Percentiles rank a stretch among this genome's conserved stretches.
Evolutionary conservation across 108 stramenopile species (phyloP).

Genomic region (Skeletonema costatum): DNA sequence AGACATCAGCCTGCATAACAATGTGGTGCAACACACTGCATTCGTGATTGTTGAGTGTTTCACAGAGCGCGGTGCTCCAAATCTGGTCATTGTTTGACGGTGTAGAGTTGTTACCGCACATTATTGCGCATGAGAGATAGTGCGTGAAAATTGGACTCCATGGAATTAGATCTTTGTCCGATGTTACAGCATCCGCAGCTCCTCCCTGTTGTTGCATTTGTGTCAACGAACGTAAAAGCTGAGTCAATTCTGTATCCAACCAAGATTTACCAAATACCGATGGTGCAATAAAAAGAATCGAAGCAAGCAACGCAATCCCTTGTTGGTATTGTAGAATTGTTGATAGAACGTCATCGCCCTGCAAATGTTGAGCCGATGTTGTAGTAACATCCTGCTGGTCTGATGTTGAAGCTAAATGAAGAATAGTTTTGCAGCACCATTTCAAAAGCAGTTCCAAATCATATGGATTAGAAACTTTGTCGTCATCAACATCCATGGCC

Average conservation of each 20-base stretch:
- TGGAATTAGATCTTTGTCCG: background rate
- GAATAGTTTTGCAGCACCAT: constrained; percentile 28
- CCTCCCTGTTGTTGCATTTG: background rate
- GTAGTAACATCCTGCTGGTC: background rate
- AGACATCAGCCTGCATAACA: constrained; percentile 5
- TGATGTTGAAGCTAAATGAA: constrained; percentile 20
- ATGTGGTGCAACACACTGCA: constrained; percentile 21
- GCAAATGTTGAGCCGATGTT: background rate
- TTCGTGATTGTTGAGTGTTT: constrained; percentile 26
- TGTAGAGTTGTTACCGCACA: background rate
- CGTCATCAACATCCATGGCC: constrained; percentile 21
- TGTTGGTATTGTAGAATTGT: constrained; percentile 26
- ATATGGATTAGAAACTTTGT: background rate
- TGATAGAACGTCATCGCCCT: background rate
- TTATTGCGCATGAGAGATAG: constrained; percentile 11
- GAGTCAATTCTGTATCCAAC: constrained; percentile 18
- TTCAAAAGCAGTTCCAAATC: constrained; percentile 23
- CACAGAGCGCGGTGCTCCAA: constrained; percentile 12
- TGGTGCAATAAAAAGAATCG: constrained; percentile 21
- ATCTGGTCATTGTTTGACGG: background rate
- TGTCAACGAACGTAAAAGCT: constrained; percentile 12
- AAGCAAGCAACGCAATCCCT: constrained; percentile 34
- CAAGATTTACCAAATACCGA: background rate
- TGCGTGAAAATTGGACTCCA: constrained; percentile 18
- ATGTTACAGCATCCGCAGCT: background rate